Evolutionary conservation across 345 rosid genomes (phyloP), one percentile per base, ranked within the genome.

Genomic region (Populus euphratica): DNA sequence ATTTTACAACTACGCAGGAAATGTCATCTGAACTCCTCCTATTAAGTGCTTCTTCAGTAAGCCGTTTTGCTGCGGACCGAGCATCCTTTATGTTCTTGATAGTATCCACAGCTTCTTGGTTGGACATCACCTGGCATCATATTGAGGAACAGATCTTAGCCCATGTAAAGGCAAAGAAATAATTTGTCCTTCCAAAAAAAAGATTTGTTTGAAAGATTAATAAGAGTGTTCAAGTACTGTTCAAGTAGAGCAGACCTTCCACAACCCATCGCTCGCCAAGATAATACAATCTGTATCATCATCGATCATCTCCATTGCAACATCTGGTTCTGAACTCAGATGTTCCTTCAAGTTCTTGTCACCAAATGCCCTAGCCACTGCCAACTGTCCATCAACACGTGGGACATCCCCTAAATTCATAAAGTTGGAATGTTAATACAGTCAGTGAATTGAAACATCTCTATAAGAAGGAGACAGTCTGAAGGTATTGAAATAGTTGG

Each of bases 321-420:
- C 90, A 73, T 93, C 84, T 27, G 99, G 99, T 73, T 96, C 96
- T 43, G 97, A 92, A 80, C 97, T 93, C 76, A 96, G 90, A 87
- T 93, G 99, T 73, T 72, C 79, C 88, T 96, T 93, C 84, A 92
- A 75, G 83, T 92, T 87, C 90, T 91, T 92, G 82, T 96, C 96
- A 76, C 99, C 98, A 68, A 96, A 96, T 69, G 98, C 97, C 79
- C 98, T 93, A 35, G 95, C 93, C 86, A 96, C 96, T 0, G 99
- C 99, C 86, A 96, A 82, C 79, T 90, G 97, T 70, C 95, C 99
- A 71, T 96, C 98, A 54, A 96, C 97, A 12, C 97, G 88, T 0
- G 99, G 87, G 73, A 96, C 97, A 66, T 96, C 99, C 80, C 98
- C 99, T 93, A 86, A 75, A 72, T 76, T 76, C 71, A 72, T 9